Conservation (phyloP, 805 yeast genomes). For the Maudiozyma serrabonitensis region DNA sequence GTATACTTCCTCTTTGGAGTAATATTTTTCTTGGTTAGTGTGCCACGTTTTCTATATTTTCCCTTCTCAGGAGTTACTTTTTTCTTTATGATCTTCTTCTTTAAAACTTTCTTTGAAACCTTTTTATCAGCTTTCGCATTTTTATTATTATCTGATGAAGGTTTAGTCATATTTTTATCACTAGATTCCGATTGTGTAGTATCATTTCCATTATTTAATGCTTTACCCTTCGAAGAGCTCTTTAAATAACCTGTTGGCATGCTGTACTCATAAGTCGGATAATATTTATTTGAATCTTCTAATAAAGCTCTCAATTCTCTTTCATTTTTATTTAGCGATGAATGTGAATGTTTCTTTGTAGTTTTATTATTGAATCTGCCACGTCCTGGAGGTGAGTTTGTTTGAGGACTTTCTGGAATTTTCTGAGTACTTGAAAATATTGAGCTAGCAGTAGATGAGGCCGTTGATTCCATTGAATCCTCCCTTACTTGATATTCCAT, state of each 20-base stretch:
- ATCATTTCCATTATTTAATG: too few relatives aligned
- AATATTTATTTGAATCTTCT: conserved; percentile 22
- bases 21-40: too few relatives aligned
- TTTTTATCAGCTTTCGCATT: too few relatives aligned
- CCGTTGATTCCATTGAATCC: background rate
- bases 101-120: too few relatives aligned
- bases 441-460: background rate
- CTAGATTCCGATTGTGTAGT: too few relatives aligned
- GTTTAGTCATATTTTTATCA: too few relatives aligned
- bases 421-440: background rate
- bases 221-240: conserved; percentile 6
- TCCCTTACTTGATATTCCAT: background rate
- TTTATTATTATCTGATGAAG: too few relatives aligned
- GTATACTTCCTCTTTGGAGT: too few relatives aligned
- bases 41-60: too few relatives aligned
- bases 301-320: conserved; percentile 12
- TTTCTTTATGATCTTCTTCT: too few relatives aligned
- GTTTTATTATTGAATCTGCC: background rate
- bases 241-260: conserved; percentile 20
- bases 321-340: background rate
- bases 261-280: conserved; percentile 17
- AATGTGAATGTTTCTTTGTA: background rate
- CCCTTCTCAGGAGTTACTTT: too few relatives aligned
- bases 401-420: background rate
- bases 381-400: background rate